Base-by-base conservation (phyloP, 495 filamentous ascomycete species). In the Trichoderma virens region DNA sequence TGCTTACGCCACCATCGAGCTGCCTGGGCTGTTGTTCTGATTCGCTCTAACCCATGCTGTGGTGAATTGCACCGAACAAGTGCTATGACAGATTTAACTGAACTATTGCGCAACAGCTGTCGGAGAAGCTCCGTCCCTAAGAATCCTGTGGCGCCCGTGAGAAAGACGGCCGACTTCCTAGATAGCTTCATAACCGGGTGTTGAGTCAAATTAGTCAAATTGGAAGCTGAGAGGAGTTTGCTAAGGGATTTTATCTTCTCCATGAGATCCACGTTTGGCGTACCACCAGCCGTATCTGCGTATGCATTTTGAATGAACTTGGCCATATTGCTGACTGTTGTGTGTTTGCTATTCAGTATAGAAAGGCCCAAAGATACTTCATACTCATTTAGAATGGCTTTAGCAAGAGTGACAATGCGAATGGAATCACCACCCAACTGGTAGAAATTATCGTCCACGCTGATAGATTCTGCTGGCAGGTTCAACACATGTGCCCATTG, bases 371-470 rank as follows among this genome's bases (percentile, higher is more conserved):
- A 35, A 31, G 9, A 16, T 4, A 60, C 59, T 2, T 27, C 59
- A 5, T 32, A 18, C 9, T 18, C 5, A 18, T 30, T 25, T 3
- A 32, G 59, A 7, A 60, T 31, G 31, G 28, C 16, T n/a, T 51
- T 51, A n/a, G 45, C 45, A 25, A 51, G 45, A 9, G 45, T 51
- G 20, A 60, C 59, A 27, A 60, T 60, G 13, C 67, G 70, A 41
- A 85, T 72, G 3, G 59, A 60, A 23, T 60, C 59, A n/a, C 59
- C 59, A n/a, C 59, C 59, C 16, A 60, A 25, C 14, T 60, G 28
- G 23, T 60, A 60, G 20, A 60, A 60, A 11, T 60, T 60, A 8
- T 60, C 59, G 27, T 60, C 59, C 16, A 60, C 32, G 20, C 59
- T 31, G 2, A 60, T 60, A 35, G 59, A 32, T 13, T 60, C 59